Base-by-base conservation (phyloP, 2,329 filamentous ascomycete species). In the Lachnellula arida region DNA sequence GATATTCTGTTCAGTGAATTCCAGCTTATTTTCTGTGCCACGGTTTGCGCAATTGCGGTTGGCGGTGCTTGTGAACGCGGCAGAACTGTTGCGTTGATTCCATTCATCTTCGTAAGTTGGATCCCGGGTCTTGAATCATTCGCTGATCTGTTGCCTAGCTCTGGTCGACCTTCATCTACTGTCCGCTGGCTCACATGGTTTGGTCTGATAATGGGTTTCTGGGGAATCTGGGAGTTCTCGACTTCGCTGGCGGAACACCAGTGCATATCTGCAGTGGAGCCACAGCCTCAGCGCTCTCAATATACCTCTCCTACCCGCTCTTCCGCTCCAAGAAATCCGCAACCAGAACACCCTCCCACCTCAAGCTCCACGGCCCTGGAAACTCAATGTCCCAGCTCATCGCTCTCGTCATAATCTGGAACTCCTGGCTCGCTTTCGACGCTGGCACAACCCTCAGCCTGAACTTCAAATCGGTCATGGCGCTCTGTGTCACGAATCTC, bases 401-500 rank as follows among this genome's bases (percentile, higher is more conserved):
- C 47, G 87, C 88, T 22, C 89, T 88, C 4, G 81, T 86, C 25
- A 81, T 87, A 80, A 80, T 96, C 49, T 97, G 92, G 92, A 89
- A 96, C 46, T 91, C 92, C 56, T 97, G 91, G 92, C 94, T 96
- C 70, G 92, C 92, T 49, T 97, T 97, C 82, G 97, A 96, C 73
- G 91, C 89, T 53, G 92, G 92, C 60, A 84, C 87, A 3, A 92
- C 91, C 2, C 79, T 95, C 44, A 81, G 82, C 57, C 88, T 90
- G 61, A 96, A 94, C 75, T 76, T 96, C 65, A 89, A 92, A 58
- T 89, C 92, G 53, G 79, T 96, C 71, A 93, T 96, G 88, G 91
- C 92, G 53, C 88, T 88, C 66, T 82, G 94, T 49, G 89, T 93
- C 60, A 96, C 92, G 57, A 93, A 96, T 73, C 78, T 96, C 22